Conservation (phyloP, 305 asterid genomes). For the Solanum chacoense region DNA sequence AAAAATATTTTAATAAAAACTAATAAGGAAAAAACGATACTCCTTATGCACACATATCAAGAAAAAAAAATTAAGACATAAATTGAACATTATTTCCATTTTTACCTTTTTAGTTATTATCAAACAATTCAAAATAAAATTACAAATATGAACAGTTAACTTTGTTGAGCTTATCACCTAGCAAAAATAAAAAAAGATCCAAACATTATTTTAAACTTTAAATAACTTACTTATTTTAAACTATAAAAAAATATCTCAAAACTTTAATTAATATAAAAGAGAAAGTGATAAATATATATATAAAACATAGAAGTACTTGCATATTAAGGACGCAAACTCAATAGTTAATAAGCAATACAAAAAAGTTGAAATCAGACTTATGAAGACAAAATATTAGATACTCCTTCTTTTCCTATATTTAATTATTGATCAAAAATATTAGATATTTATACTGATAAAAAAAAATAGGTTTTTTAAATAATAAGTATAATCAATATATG, state of each 20-base stretch:
- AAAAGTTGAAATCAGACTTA: background rate
- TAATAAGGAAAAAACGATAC: background rate
- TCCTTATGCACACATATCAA: too few species aligned
- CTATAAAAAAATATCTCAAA: background rate
- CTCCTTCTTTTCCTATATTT: background rate
- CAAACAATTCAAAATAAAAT: too few species aligned
- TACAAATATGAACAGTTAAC: too few species aligned
- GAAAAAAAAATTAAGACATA: too few species aligned
- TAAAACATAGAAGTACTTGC: background rate
- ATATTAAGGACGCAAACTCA: background rate
- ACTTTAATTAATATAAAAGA: background rate
- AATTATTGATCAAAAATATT: background rate
- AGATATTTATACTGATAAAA: background rate
- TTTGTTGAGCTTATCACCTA: background rate
- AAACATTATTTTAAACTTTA: background rate
- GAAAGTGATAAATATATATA: background rate
- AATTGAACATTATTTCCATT: too few species aligned
- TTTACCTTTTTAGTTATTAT: too few species aligned
- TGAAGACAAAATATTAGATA: background rate
- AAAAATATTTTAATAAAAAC: background rate
- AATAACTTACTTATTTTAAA: background rate
- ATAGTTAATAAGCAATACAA: background rate
- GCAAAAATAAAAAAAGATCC: too few species aligned
- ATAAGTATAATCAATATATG: background rate
- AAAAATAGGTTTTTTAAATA: background rate